Conservation (phyloP, 2,329 filamentous ascomycete species). For the Xylariaceae sp. region DNA sequence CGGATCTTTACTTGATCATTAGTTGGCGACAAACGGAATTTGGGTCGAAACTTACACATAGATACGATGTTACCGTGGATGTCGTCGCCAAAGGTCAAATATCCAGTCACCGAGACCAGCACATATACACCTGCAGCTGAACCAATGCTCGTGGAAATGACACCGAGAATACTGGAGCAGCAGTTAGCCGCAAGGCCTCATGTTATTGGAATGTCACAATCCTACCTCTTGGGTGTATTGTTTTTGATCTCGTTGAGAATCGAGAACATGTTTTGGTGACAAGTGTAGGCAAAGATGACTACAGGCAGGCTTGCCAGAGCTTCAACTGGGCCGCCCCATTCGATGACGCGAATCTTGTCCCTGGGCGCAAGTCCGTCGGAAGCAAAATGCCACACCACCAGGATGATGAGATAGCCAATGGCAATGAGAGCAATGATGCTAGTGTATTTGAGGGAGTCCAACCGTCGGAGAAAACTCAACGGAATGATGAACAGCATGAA, state of each 20-base stretch:
- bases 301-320: slow-evolving; percentile 86
- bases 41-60: slow-evolving; percentile 64
- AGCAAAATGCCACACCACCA: slow-evolving; percentile 90
- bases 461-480: slow-evolving; percentile 80
- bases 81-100: slow-evolving; percentile 88
- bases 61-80: slow-evolving; percentile 90
- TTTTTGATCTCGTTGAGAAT: slow-evolving; percentile 93
- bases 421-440: slow-evolving; percentile 87
- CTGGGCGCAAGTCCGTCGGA: slow-evolving; percentile 72
- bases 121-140: slow-evolving; percentile 84
- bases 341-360: slow-evolving; percentile 69
- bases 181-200: slow-evolving; percentile 10
- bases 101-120: slow-evolving; percentile 89
- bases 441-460: slow-evolving; percentile 97
- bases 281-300: slow-evolving; percentile 98
- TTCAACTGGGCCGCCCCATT: slow-evolving; percentile 74
- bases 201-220: neutral
- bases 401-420: slow-evolving; percentile 87
- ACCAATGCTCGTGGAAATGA: slow-evolving; percentile 81
- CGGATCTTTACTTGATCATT: slow-evolving; percentile 44
- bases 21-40: neutral
- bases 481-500: slow-evolving; percentile 98
- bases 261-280: slow-evolving; percentile 99
- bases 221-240: slow-evolving; percentile 61
- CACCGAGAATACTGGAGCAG: slow-evolving; percentile 64